Evolutionary conservation across 116 monocot genomes (phyloP).

Genomic region (Zostera marina): DNA sequence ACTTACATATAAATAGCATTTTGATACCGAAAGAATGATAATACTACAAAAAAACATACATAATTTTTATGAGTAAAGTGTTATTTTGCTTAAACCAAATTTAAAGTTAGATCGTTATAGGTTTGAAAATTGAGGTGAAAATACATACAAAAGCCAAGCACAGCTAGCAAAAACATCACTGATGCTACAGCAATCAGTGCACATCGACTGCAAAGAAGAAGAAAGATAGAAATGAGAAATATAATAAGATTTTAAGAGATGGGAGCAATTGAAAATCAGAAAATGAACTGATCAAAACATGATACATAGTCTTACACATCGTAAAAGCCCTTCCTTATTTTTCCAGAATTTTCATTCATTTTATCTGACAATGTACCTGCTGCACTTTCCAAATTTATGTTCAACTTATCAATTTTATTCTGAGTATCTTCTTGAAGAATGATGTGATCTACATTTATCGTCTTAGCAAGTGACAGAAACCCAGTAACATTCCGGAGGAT

Average conservation of each 20-base stretch:
- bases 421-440: constrained; percentile 53
- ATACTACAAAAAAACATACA: constrained; percentile 28
- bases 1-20: constrained; percentile 73
- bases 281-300: neutral
- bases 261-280: too few species aligned
- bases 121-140: neutral
- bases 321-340: constrained; percentile 31
- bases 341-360: constrained; percentile 45
- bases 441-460: constrained; percentile 50
- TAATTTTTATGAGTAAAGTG: neutral
- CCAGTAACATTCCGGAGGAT: constrained; percentile 72
- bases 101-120: neutral
- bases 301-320: constrained; percentile 35
- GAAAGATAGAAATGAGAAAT: neutral
- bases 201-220: constrained; percentile 23
- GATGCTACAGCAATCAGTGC: constrained; percentile 44
- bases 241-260: neutral
- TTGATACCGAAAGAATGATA: constrained; percentile 38
- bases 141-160: constrained; percentile 69
- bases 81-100: constrained; percentile 3
- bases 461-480: constrained; percentile 55
- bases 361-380: constrained; percentile 41
- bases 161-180: constrained; percentile 55
- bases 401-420: constrained; percentile 57
- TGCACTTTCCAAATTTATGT: constrained; percentile 36